phyloP scores from a whole-genome alignment of 495 filamentous ascomycete genomes.

The Darksidea phi region DNA sequence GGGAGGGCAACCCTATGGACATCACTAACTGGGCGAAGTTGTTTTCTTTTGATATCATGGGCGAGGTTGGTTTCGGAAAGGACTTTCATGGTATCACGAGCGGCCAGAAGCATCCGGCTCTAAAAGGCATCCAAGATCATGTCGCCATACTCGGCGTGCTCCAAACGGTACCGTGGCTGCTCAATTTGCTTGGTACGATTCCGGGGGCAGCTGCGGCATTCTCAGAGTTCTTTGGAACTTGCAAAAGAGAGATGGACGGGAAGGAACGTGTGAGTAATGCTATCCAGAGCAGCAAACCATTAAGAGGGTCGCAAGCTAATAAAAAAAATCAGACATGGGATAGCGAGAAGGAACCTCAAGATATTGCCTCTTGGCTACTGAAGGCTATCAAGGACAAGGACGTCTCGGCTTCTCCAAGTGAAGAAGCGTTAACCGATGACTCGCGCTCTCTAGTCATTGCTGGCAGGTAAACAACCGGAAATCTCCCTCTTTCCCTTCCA shows the following conservation, averaged over 20 bases:
- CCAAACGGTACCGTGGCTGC: slow-evolving; percentile 20
- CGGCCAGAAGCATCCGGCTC: slow-evolving; percentile 32
- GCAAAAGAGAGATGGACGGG: slow-evolving; percentile 9
- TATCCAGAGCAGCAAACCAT: neutral
- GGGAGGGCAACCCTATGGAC: slow-evolving; percentile 35
- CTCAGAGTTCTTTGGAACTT: slow-evolving; percentile 19
- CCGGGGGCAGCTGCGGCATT: slow-evolving; percentile 13
- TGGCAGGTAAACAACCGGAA: slow-evolving; percentile 19
- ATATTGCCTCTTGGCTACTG: slow-evolving; percentile 27
- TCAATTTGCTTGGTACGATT: slow-evolving; percentile 17
- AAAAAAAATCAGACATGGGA: slow-evolving; percentile 1
- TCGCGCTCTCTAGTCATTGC: slow-evolving; percentile 33
- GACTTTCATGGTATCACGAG: slow-evolving; percentile 39
- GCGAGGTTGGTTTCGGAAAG: slow-evolving; percentile 43
- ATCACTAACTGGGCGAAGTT: slow-evolving; percentile 44
- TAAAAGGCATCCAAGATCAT: slow-evolving; percentile 26
- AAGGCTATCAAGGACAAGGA: slow-evolving; percentile 26
- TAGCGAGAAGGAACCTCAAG: slow-evolving; percentile 12
- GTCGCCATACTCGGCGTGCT: slow-evolving; percentile 31
- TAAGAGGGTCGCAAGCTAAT: neutral
- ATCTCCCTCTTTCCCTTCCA: neutral
- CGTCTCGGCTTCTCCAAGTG: slow-evolving; percentile 10
- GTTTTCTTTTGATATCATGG: slow-evolving; percentile 45
- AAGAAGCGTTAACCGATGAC: slow-evolving; percentile 23
- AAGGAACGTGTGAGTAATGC: slow-evolving; percentile 17